These are phyloP conservation scores for Lactifluus echinatus DNA, from an alignment of 768 basidiomycete species.

Conservation along the genomic window DNA sequence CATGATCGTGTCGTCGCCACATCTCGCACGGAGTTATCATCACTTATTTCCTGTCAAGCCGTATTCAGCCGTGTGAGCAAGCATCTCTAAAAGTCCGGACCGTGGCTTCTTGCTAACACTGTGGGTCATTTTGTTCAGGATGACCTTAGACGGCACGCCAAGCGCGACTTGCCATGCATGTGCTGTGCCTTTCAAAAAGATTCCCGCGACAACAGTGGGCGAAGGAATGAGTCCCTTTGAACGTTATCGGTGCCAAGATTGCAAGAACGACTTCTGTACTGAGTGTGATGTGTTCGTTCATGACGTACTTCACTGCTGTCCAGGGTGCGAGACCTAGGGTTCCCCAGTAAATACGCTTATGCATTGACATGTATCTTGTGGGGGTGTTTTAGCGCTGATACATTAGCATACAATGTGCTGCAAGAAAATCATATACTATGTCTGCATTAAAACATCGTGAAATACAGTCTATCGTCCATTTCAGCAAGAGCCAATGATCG, in stretches of 20 bases:
- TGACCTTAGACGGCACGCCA: slow-evolving; percentile 32
- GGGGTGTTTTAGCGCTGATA: too few relatives aligned
- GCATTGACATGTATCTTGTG: too few relatives aligned
- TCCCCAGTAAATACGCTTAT: too few relatives aligned
- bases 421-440: background rate
- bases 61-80: slow-evolving; percentile 71
- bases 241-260: slow-evolving; percentile 84
- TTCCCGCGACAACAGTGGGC: slow-evolving; percentile 28
- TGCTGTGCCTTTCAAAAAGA: slow-evolving; percentile 54
- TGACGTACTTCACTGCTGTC: slow-evolving; percentile 91
- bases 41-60: slow-evolving; percentile 92
- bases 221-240: slow-evolving; percentile 80
- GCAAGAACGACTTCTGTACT: slow-evolving; percentile 79
- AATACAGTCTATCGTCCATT: background rate
- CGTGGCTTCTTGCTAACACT: background rate
- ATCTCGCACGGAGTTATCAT: slow-evolving; percentile 92
- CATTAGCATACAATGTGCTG: background rate
- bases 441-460: background rate
- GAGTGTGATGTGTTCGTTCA: slow-evolving; percentile 98
- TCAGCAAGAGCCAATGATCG: background rate
- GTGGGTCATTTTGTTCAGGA: slow-evolving; percentile 29
- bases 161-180: slow-evolving; percentile 67
- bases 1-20: slow-evolving; percentile 97
- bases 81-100: too few relatives aligned
- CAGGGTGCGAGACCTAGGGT: slow-evolving; percentile 57